Conservation (phyloP, 495 filamentous ascomycete genomes). For the Neurospora sp. region DNA sequence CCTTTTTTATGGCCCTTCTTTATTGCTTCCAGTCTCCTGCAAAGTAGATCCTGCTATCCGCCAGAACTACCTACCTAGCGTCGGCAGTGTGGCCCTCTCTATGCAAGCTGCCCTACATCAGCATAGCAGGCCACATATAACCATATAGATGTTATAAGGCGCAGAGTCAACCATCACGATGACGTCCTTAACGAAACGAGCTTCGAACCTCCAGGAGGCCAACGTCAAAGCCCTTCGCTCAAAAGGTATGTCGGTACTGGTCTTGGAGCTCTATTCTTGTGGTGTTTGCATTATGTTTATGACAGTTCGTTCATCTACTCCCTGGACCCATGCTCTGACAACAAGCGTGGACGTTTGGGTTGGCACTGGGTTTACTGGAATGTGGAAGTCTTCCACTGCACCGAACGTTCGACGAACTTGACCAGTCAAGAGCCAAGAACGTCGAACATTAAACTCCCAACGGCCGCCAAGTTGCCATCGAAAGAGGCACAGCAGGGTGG, state of each 20-base stretch:
- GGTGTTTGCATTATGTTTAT: not conserved
- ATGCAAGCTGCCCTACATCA: not conserved
- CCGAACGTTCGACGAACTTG: not conserved
- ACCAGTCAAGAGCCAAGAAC: not conserved
- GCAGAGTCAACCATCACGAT: not conserved
- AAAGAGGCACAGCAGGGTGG: not conserved
- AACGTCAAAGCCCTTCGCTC: not conserved
- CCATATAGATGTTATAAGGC: not conserved
- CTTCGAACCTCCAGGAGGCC: not conserved
- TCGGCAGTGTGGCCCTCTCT: not conserved
- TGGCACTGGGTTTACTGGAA: not conserved
- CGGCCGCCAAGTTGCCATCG: not conserved
- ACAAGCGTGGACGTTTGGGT: not conserved
- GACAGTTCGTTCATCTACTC: not conserved
- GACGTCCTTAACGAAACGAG: not conserved
- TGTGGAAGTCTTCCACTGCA: not conserved
- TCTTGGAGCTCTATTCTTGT: not conserved
- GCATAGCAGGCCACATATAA: not conserved
- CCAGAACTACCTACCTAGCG: not conserved
- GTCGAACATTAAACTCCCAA: not conserved
- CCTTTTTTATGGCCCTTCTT: too few species aligned
- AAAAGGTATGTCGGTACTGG: not conserved
- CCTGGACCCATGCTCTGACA: not conserved
- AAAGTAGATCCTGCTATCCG: not conserved
- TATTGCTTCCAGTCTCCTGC: not conserved